A percentile compares a stretch with the other conserved stretches of the same genome.
phyloP scores from a whole-genome alignment of 1,284 basidiomycete species.

The Cerrena zonata region DNA sequence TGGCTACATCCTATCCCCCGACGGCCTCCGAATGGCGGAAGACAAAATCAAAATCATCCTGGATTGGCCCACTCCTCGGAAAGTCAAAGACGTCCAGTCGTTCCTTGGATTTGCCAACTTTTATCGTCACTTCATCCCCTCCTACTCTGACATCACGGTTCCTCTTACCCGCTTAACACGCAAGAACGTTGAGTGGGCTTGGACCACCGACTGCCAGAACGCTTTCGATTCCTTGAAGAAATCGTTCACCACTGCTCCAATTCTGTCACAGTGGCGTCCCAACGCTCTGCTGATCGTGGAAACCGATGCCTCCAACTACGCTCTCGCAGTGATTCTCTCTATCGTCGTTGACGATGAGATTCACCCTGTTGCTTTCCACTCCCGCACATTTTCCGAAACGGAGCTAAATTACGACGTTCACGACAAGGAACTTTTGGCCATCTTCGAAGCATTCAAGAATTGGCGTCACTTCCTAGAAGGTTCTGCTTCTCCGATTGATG shows the following conservation, averaged over 20 bases:
- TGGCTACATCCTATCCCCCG: constrained; percentile 29
- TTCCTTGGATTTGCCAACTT: no score
- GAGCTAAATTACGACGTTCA: constrained; percentile 32
- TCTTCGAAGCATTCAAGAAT: constrained; percentile 22
- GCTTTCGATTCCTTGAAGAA: no score
- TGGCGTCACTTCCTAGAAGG: constrained; percentile 28
- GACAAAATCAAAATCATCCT: constrained; percentile 27
- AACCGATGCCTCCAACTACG: constrained; percentile 32
- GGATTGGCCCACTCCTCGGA: constrained; percentile 13
- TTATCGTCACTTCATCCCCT: constrained; percentile 35
- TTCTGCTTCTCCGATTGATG: constrained; percentile 2
- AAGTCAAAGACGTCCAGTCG: constrained; percentile 12
- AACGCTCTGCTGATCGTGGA: constrained; percentile 23
- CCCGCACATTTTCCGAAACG: constrained; percentile 19
- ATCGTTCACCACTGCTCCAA: constrained; percentile 19
- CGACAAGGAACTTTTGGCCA: constrained; percentile 34
- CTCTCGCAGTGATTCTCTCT: constrained; percentile 26
- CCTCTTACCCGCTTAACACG: constrained; percentile 22
- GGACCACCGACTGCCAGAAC: constrained; percentile 9
- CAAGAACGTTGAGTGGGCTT: constrained; percentile 14
- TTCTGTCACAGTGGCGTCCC: constrained; percentile 29
- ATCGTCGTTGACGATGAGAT: not conserved
- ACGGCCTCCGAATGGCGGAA: no score
- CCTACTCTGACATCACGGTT: constrained; percentile 27
- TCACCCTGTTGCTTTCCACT: constrained; percentile 15